phyloP scores from a whole-genome alignment of 768 basidiomycete genomes.

The Amanita polypyramis region DNA sequence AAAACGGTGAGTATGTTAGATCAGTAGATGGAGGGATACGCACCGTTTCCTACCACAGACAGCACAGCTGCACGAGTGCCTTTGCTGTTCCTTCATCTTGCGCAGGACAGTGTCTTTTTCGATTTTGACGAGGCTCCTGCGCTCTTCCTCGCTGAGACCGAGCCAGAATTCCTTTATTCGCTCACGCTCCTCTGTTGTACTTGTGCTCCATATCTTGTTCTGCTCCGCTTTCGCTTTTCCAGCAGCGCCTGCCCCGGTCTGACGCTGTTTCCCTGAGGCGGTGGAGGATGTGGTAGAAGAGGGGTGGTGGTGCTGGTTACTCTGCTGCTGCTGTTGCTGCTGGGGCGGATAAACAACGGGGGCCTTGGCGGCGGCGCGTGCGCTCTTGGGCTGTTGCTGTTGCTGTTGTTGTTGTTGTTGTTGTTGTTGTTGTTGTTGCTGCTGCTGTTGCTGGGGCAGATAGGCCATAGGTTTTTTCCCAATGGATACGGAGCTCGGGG shows the following conservation, averaged over 20 bases:
- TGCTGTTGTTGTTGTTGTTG: conserved; percentile 20
- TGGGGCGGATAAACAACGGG: conserved; percentile 30
- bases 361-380: conserved; percentile 38
- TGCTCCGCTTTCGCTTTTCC: conserved; percentile 25
- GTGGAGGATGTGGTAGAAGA: conserved; percentile 36
- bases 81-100: conserved; percentile 99
- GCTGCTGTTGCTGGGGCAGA: conserved; percentile 20
- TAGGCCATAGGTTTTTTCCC: conserved; percentile 93
- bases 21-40: conserved; percentile 25
- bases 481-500: conserved; percentile 73
- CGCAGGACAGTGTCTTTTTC: conserved; percentile 96
- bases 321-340: conserved; percentile 18
- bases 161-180: conserved; percentile 99
- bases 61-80: conserved; percentile 90
- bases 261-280: conserved; percentile 20
- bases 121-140: conserved; percentile 86
- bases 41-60: conserved; percentile 96
- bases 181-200: conserved; percentile 86
- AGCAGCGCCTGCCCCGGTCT: conserved; percentile 23
- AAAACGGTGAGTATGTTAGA: conserved; percentile 11
- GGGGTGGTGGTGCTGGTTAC: conserved; percentile 25
- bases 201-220: conserved; percentile 92
- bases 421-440: no score
- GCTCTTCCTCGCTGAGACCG: conserved; percentile 81
- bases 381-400: conserved; percentile 28